A percentile compares a stretch with the other conserved stretches of the same genome.
These are phyloP conservation scores for Anethum foeniculum DNA, from an alignment of 140 eudicot species.

Conservation along the genomic window DNA sequence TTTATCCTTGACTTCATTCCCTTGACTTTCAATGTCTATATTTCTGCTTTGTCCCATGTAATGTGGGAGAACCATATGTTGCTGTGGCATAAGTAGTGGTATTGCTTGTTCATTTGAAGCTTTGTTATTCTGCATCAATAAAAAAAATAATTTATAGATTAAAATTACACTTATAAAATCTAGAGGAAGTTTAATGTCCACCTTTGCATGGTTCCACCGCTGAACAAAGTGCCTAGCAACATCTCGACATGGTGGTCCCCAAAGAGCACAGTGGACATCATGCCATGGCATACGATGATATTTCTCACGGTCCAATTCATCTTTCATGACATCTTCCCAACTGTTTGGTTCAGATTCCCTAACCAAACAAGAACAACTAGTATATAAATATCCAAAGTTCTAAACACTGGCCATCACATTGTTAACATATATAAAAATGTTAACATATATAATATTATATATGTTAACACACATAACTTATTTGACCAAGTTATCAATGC, in stretches of 20 bases:
- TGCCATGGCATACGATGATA: constrained; percentile 99
- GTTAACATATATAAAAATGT: too few relatives aligned
- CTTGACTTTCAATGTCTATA: constrained; percentile 35
- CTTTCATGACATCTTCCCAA: constrained; percentile 93
- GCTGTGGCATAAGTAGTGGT: constrained; percentile 95
- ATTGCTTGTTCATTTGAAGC: constrained; percentile 81
- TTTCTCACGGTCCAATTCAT: constrained; percentile 74
- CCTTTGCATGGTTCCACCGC: constrained; percentile 99
- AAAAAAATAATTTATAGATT: constrained; percentile 10
- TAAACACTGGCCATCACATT: background rate
- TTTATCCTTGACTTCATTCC: constrained; percentile 17
- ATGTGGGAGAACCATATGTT: constrained; percentile 97
- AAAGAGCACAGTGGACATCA: constrained; percentile 97
- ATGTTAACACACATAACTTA: too few relatives aligned
- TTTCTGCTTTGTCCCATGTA: constrained; percentile 77
- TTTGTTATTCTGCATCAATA: constrained; percentile 56
- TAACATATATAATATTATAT: too few relatives aligned
- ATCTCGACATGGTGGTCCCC: constrained; percentile 99
- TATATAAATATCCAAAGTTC: background rate
- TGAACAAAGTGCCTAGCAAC: constrained; percentile 95
- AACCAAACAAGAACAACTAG: constrained; percentile 14
- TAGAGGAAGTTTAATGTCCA: constrained; percentile 18
- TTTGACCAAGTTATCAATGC: background rate
- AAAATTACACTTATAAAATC: background rate
- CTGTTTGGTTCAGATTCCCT: constrained; percentile 99